Evolutionary conservation across 805 yeast genomes (phyloP).

Genomic region (Saccharomycopsis sp.): DNA sequence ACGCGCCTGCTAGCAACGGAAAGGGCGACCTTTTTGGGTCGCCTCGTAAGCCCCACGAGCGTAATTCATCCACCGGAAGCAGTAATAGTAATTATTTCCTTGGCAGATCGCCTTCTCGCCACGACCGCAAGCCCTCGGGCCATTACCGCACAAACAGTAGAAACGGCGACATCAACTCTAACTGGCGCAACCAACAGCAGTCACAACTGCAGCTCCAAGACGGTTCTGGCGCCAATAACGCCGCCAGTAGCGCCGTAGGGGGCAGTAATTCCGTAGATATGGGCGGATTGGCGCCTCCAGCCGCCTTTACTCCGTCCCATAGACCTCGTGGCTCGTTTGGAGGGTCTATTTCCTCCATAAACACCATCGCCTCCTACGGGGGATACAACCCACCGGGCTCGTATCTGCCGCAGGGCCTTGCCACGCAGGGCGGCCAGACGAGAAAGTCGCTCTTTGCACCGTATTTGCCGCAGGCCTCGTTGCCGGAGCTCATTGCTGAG

Average conservation of each 20-base stretch:
- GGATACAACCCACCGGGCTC: constrained; percentile 24
- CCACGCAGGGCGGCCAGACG: constrained; percentile 29
- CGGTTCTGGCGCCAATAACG: constrained; percentile 24
- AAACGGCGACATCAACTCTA: constrained; percentile 42
- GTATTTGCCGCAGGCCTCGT: constrained; percentile 85
- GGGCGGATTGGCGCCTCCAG: constrained; percentile 65
- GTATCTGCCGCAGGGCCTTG: constrained; percentile 35
- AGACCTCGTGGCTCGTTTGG: constrained; percentile 65
- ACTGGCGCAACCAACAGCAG: constrained; percentile 60
- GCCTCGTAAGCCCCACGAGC: constrained; percentile 15
- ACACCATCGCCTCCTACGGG: constrained; percentile 19
- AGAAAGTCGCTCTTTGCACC: constrained; percentile 91
- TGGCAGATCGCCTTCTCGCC: constrained; percentile 19
- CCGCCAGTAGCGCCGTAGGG: constrained; percentile 28
- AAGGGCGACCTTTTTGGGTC: constrained; percentile 1
- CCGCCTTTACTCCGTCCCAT: constrained; percentile 67
- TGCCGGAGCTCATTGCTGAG: constrained; percentile 82
- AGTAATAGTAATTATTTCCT: neutral
- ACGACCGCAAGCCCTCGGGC: constrained; percentile 36
- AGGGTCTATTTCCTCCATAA: constrained; percentile 50
- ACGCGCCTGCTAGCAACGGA: neutral
- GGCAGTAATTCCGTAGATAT: constrained; percentile 30
- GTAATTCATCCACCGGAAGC: constrained; percentile 5
- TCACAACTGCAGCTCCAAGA: constrained; percentile 22
- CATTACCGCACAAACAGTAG: constrained; percentile 36